Base-by-base conservation (phyloP, 2,329 filamentous ascomycete species). In the Leptographium galeiforme region DNA sequence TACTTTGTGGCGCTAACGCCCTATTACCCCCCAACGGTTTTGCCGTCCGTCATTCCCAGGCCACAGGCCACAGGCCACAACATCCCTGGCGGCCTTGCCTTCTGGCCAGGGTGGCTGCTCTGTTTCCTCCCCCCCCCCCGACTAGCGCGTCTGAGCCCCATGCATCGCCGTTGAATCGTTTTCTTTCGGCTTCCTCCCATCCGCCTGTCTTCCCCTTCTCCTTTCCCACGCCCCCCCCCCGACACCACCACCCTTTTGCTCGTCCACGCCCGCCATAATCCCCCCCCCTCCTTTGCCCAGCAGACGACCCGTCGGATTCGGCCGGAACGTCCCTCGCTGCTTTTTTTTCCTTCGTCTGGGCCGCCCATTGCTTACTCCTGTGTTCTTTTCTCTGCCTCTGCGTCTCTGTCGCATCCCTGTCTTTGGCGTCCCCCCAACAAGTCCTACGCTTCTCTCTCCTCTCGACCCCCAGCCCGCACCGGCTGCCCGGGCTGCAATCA, bases 81-180 rank as follows among this genome's bases (percentile, higher is more conserved):
- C n/a, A 25, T 25, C 25, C 25, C 25, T 25, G 38, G 36, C 36
- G 38, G 7, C 38, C 38, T 16, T 16, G 13, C 38, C 19, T 11
- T 25, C 6, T 11, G 12, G 43, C 43, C 43, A 45, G 19, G 11
- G 25, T 19, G 25, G 25, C 18, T 44, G 16, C 41, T 19, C 19
- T 44, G n/a, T 18, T 41, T 41, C 40, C 40, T n/a, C n/a, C 41
- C 38, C 41, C 25, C 32, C 25, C 44, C 33, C 16, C 25, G 25
- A 18, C 48, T 50, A 50, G 48, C 48, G 48, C 48, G 38, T 43
- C 30, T 33, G 36, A 41, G 39, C 48, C 48, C 48, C 48, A 50
- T 50, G 39, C 36, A 34, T 48, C 30, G 45, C 45, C 45, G 45
- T 48, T 48, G 45, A 34, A 48, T 36, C 45, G 33, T 48, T 36